Conservation (phyloP, 139 green algal genomes). For the Haematococcus sp. region DNA sequence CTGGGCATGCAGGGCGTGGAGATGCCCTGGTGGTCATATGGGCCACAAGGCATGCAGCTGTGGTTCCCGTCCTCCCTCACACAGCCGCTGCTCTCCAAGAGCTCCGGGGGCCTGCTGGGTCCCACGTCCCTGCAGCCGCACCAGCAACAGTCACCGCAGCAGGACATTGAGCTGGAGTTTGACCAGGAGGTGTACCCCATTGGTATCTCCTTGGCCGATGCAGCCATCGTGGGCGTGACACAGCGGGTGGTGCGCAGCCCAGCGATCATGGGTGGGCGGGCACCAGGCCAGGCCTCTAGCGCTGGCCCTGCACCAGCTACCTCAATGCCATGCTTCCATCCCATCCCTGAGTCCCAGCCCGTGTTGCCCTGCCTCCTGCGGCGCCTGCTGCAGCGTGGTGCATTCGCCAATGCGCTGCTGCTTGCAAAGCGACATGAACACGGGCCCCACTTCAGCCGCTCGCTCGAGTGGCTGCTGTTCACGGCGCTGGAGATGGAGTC, state of each 20-base stretch:
- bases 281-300: background rate
- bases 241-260: constrained; percentile 42
- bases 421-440: constrained; percentile 61
- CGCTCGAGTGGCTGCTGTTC: constrained; percentile 96
- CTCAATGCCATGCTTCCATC: constrained; percentile 71
- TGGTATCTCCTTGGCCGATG: constrained; percentile 82
- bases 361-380: constrained; percentile 85
- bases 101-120: background rate
- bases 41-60: constrained; percentile 89
- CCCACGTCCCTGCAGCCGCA: background rate
- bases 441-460: constrained; percentile 80
- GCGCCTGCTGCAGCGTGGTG: constrained; percentile 78
- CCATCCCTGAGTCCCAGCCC: constrained; percentile 83
- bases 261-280: background rate
- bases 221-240: constrained; percentile 78
- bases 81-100: background rate
- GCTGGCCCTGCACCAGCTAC: background rate
- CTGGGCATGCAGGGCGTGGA: constrained; percentile 58
- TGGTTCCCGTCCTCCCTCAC: constrained; percentile 79
- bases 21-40: constrained; percentile 95
- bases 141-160: constrained; percentile 14
- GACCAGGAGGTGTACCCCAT: constrained; percentile 93
- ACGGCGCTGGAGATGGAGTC: constrained; percentile 83
- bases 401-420: constrained; percentile 45
- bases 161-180: constrained; percentile 95